Percentiles rank a stretch among this genome's conserved stretches.
Conservation (phyloP, 2,329 filamentous ascomycete genomes). For the Apiospora marii region DNA sequence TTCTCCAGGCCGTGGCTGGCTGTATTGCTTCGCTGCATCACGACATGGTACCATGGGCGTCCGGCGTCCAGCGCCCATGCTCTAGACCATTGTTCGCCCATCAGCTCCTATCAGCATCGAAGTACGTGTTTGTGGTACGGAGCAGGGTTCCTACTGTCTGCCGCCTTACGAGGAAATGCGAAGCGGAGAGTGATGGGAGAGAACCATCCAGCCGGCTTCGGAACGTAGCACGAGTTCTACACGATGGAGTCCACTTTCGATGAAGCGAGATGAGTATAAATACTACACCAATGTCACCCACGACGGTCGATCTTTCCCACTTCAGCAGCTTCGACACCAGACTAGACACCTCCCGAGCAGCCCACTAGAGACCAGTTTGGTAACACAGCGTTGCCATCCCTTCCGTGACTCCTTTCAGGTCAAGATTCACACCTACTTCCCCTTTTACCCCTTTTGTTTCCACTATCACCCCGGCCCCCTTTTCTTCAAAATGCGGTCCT, state of each 20-base stretch:
- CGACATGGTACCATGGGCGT: not conserved
- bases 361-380: not conserved
- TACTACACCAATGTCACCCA: conserved; percentile 30
- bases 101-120: not conserved
- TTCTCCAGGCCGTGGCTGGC: not conserved
- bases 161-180: not conserved
- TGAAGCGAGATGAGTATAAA: conserved; percentile 34
- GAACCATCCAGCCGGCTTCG: not conserved
- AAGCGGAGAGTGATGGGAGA: not conserved
- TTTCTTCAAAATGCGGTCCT: conserved; percentile 47
- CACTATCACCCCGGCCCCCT: not conserved
- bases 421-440: conserved; percentile 24
- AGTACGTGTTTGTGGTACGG: not conserved
- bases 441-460: conserved; percentile 7
- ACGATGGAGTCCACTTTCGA: not conserved
- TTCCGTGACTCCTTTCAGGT: conserved; percentile 6
- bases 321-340: conserved; percentile 29
- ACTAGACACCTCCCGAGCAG: not conserved
- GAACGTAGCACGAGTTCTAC: not conserved
- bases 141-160: not conserved
- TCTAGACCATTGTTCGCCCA: not conserved
- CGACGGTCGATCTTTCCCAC: conserved; percentile 36
- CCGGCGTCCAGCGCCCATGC: not conserved
- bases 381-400: conserved; percentile 1
- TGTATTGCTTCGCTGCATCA: not conserved